Evolutionary conservation across 495 filamentous ascomycete species (phyloP), one percentile per base, ranked within the genome.

Genomic region (Bacidia gigantensis): DNA sequence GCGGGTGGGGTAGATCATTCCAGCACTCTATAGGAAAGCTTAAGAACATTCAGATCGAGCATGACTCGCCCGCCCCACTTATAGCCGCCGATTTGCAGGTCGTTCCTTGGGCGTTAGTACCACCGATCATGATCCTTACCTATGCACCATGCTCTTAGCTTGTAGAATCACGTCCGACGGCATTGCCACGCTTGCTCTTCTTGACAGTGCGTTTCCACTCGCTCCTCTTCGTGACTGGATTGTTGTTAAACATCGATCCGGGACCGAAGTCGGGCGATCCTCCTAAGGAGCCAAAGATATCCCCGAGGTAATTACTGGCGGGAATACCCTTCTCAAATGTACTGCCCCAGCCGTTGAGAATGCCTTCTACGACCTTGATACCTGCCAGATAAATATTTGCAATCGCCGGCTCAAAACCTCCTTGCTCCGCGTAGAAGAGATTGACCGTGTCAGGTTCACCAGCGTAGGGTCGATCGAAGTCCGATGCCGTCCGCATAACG

Each of bases 391-490:
- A 86, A 29, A 87, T 75, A 54, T 87, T 89, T 60, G 75, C 49
- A 9, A 82, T 65, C 1, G 79, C 63, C 7, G 76, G 73, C 51
- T 65, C 66, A 54, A 80, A 84, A 1, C 71, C 79, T 45, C 77
- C 81, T 59, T 80, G 76, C 23, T 81, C 59, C 0, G 74, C 57
- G 18, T 75, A 73, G 32, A 81, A 66, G 18, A 87, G 68, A 54
- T 86, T 79, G 14, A 75, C 62, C 18, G 71, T 67, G 0, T 71
- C 68, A 0, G 70, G 67, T 23, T 76, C 61, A 2, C 74, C 77
- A 17, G 77, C 72, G 53, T 79, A 79, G 0, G 79, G 80, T 2
- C 83, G 73, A 56, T 87, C 83, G 60, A 89, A 87, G 64, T 87
- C 76, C 23, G 77, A 78, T 2, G 75, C 84, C 49, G 82, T 81